Base-by-base conservation (phyloP, 2,329 filamentous ascomycete genomes). In the Penicillium sp. region DNA sequence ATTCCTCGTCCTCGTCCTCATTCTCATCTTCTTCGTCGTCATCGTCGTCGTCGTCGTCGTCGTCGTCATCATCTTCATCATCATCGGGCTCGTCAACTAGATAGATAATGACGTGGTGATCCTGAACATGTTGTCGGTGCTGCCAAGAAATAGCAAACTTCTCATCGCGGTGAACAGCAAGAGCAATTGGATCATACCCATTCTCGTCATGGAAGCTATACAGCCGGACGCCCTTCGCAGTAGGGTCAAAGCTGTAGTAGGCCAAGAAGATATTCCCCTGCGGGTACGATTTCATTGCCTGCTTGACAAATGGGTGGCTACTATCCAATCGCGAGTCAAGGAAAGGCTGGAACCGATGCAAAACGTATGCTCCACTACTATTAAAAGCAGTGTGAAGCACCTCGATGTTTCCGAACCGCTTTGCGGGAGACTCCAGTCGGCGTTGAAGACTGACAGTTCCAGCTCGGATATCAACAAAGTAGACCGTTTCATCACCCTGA, bases 81-180 rank as follows among this genome's bases (percentile, higher is more conserved):
- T 40, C 30, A n/a, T 37, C 54, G 19, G 8, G 10, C 13, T 44
- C 57, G 4, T 33, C 53, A 24, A 40, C n/a, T 17, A 53, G 67
- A 56, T 79, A 78, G n/a, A 76, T 61, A 12, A 73, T 53, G 12
- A 78, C 75, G 22, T 72, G 67, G 59, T 73, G 59, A 12, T 70
- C 63, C 33, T 61, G 24, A 9, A 47, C 38, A 15, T 71, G 66
- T 7, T 65, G 53, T 33, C 22, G 15, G 62, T 76, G 70, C 53
- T 73, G 72, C 76, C 76, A 79, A n/a, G 74, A 77, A 40, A 78
- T 77, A 1, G 72, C 76, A 70, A 78, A 77, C 6, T 59, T 65
- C n/a, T 65, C 57, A 24, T 57, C 49, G 6, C 38, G n/a, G 28
- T 66, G 45, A 10, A 60, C 67, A 9, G 73, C 70, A 50, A 79